phyloP scores from a whole-genome alignment of 345 rosid species.

The Hibiscus syriacus region DNA sequence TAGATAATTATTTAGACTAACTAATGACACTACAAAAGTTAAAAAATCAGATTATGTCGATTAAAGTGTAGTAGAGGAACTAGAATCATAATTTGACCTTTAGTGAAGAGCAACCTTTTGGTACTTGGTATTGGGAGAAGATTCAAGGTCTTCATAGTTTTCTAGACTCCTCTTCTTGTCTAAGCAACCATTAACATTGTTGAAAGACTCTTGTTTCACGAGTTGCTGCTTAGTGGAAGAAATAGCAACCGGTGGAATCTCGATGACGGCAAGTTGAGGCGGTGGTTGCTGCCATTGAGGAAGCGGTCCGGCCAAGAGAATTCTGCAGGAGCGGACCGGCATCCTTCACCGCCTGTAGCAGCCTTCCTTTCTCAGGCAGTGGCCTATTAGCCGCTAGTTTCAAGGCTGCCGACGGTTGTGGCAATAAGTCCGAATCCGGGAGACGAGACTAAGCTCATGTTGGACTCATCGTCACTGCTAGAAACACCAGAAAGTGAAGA shows the following conservation, averaged over 20 bases:
- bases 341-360: constrained; percentile 59
- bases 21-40: too few species aligned
- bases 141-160: constrained; percentile 20
- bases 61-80: background rate
- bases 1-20: too few species aligned
- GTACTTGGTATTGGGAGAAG: constrained; percentile 21
- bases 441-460: constrained; percentile 7
- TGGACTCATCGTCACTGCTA: constrained; percentile 33
- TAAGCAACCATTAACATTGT: constrained; percentile 4
- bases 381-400: constrained; percentile 33
- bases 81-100: background rate
- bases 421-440: background rate
- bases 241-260: constrained; percentile 58
- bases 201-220: background rate
- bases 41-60: too few species aligned
- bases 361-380: constrained; percentile 59
- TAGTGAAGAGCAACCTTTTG: constrained; percentile 21
- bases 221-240: constrained; percentile 25
- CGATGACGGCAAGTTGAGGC: constrained; percentile 46
- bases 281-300: constrained; percentile 85
- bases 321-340: constrained; percentile 67
- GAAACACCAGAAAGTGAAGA: constrained; percentile 14
- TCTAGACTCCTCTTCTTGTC: constrained; percentile 32
- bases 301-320: constrained; percentile 65
- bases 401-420: background rate